Percentiles rank a stretch among this genome's conserved stretches.
Conservation (phyloP, 108 stramenopile species). For the Nitzschia sp. region DNA sequence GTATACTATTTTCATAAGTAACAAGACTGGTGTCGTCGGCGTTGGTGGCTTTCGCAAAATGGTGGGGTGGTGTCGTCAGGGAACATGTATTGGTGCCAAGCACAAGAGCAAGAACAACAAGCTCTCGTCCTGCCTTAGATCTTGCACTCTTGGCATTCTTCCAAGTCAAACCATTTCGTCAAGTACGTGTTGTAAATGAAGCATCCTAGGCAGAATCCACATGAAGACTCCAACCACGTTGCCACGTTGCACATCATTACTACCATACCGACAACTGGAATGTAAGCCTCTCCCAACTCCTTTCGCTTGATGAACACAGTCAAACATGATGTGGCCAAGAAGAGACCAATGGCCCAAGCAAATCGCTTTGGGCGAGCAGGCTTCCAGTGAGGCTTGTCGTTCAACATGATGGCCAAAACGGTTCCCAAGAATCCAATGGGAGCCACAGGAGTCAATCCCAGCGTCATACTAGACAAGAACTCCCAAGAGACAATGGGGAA, state of each 20-base stretch:
- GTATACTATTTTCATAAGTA: too few species aligned
- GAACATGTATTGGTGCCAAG: too few species aligned
- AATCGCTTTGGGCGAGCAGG: slow-evolving; percentile 60
- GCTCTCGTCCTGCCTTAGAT: slow-evolving; percentile 30
- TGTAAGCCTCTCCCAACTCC: slow-evolving; percentile 26
- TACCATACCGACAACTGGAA: slow-evolving; percentile 22
- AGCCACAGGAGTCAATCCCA: slow-evolving; percentile 55
- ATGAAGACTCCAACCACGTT: slow-evolving; percentile 49
- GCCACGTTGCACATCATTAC: slow-evolving; percentile 41
- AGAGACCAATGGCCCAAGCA: slow-evolving; percentile 53
- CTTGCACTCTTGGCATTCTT: slow-evolving; percentile 58
- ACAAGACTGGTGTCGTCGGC: too few species aligned
- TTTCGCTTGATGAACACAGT: slow-evolving; percentile 21
- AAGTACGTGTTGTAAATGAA: slow-evolving; percentile 52
- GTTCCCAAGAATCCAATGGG: slow-evolving; percentile 44
- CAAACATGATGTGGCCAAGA: slow-evolving; percentile 35
- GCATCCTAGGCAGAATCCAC: slow-evolving; percentile 58
- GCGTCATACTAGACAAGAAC: slow-evolving; percentile 31
- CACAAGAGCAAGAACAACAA: not conserved
- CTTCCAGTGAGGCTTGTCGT: slow-evolving; percentile 46
- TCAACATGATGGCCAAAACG: slow-evolving; percentile 34
- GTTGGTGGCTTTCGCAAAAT: too few species aligned
- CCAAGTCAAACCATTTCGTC: slow-evolving; percentile 22
- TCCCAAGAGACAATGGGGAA: slow-evolving; percentile 45
- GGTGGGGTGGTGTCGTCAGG: too few species aligned